Percentiles rank a stretch among this genome's conserved stretches.
Evolutionary conservation across 2,329 filamentous ascomycete species (phyloP).

Genomic region (Aspergillus sergii): DNA sequence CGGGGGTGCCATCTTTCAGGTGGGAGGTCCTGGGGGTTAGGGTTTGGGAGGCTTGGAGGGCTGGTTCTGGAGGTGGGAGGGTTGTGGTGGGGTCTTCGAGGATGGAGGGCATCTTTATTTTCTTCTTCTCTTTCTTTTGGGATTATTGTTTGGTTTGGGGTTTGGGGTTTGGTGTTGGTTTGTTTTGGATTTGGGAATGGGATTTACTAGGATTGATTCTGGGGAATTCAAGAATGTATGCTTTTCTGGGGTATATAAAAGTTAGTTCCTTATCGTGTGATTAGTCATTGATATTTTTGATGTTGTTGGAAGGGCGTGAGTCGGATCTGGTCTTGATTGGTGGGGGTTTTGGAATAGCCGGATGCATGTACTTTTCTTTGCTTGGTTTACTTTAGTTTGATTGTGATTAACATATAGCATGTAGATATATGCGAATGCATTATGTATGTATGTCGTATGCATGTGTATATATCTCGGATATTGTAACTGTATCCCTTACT

Average conservation of each 20-base stretch:
- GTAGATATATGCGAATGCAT: not conserved
- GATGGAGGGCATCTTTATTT: slow-evolving; percentile 37
- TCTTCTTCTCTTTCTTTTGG: not conserved
- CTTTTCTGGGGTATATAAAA: not conserved
- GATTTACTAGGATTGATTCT: not conserved
- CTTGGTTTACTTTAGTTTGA: no score
- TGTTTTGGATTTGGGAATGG: not conserved
- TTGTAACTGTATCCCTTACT: not conserved
- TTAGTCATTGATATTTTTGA: not conserved
- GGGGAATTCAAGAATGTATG: not conserved
- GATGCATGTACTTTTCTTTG: no score
- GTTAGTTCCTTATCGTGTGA: not conserved
- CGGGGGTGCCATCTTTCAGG: slow-evolving; percentile 25
- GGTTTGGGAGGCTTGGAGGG: slow-evolving; percentile 20
- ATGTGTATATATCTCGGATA: not conserved
- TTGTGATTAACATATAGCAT: no score
- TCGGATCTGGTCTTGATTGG: not conserved
- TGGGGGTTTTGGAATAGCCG: no score
- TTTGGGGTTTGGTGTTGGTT: no score
- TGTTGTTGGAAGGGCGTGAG: not conserved
- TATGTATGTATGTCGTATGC: not conserved
- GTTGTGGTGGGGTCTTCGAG: slow-evolving; percentile 38
- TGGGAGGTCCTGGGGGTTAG: slow-evolving; percentile 27
- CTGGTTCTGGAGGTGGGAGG: slow-evolving; percentile 28
- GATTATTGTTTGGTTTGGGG: not conserved